Base-by-base conservation (phyloP, 306 rosid genomes). In the Alnus rubra region DNA sequence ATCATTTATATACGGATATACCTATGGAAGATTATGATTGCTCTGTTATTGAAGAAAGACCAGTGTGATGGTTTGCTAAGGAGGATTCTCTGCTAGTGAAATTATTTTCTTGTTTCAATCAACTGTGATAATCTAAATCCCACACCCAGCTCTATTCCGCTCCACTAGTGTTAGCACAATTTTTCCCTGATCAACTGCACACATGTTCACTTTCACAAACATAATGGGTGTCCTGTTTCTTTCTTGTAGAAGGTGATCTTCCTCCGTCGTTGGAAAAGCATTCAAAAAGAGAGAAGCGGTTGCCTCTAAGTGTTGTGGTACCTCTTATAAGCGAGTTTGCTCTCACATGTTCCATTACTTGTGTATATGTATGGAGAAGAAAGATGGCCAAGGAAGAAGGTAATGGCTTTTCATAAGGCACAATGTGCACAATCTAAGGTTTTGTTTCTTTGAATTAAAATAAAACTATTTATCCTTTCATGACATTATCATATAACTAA, bases 381-480 rank as follows among this genome's bases (percentile, higher is more conserved):
- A 42, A 81, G 78, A 55, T 13, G 14, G 42, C 69, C 69, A 74
- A 2, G 1, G 52, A 47, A 9, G 19, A 49, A 75, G 88, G 86
- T 79, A 75, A 42, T 4, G 8, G 45, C 45, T 42, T 42, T 42
- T 4, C 45, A 4, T 71, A 79, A 48, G 69, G 28, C 45, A 60
- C 52, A 42, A 0, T 1, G 13, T 10, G 52, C 30, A 18, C 23
- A 54, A 54, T 54, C 30, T 14, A n/a, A n/a, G n/a, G 19, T 63
- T 33, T 63, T 37, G 19, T 42, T 19, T 28, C 49, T 58, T 58
- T 58, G 64, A 8, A 7, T 58, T 35, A 7, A 19, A 55, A 55
- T 31, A 7, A 56, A 50, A 18, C 23, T 2, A 31, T 23, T 33
- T 18, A 23, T 58, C 5, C 42, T 23, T 7, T 8, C 47, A 19